Base-by-base conservation (phyloP, 805 yeast genomes). In the Blastobotrys robertii region DNA sequence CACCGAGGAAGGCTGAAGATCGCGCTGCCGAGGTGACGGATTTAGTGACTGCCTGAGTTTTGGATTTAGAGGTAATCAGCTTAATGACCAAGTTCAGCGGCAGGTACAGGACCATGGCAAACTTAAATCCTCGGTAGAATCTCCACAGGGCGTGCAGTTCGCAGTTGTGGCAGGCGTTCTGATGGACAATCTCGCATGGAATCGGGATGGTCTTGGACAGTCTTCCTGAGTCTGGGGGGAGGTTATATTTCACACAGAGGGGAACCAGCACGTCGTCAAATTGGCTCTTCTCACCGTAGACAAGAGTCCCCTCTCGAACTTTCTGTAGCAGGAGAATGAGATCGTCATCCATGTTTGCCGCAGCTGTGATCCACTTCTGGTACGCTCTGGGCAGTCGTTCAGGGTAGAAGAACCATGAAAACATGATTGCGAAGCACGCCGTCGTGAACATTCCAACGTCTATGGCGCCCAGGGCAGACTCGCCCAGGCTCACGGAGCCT, bases 111-210 rank as follows among this genome's bases (percentile, higher is more conserved):
- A 59, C 55, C 46, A 67, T 38, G 2, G 74, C 69, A 45, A 65
- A 64, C 37, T 43, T 45, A 47, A 71, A 66, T 2, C 74, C 74
- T 39, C 72, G 54, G 42, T 39, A 50, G 44, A 69, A 67, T 35
- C 76, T 47, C 68, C 69, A 69, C 28, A 69, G 52, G 3, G 74
- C 74, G 54, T 71, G 73, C 11, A 66, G 33, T 47, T 71, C 76
- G 51, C 76, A 71, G 50, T 52, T 68, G 3, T 52, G 44, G 10
- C 67, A 57, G 38, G 50, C 42, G 53, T 64, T 67, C 1, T 65
- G 65, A 53, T 71, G 76, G 4, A 70, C 66, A 14, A 68, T 47
- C 11, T 49, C 54, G 50, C 76, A 71, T 4, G 61, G 63, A 22
- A 71, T 50, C 1, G 72, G 73, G 12, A 43, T 45, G 30, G 54